phyloP scores from a whole-genome alignment of 768 basidiomycete genomes.

The Sistotremastrum suecicum region DNA sequence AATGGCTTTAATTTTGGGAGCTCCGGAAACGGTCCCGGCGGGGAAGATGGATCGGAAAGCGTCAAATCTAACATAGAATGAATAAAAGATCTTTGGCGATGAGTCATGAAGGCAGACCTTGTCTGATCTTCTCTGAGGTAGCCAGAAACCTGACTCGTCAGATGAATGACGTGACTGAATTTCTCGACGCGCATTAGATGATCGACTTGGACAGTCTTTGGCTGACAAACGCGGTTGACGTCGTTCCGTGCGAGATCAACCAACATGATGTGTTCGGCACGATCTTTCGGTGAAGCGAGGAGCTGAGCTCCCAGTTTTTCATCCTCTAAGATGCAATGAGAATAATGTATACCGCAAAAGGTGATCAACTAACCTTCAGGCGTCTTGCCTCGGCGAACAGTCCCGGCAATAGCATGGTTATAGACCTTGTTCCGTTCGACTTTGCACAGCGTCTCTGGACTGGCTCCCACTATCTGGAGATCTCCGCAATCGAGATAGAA shows the following conservation, averaged over 20 bases:
- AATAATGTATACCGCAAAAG: slow-evolving; percentile 1
- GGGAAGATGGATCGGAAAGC: slow-evolving; percentile 99
- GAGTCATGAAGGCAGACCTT: slow-evolving; percentile 33
- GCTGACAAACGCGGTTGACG: slow-evolving; percentile 93
- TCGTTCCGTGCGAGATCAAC: slow-evolving; percentile 97
- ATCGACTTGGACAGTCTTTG: slow-evolving; percentile 92
- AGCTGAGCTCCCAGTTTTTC: slow-evolving; percentile 59
- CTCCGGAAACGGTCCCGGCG: slow-evolving; percentile 95
- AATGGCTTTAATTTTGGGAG: slow-evolving; percentile 97
- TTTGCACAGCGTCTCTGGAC: slow-evolving; percentile 95
- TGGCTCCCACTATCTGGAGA: slow-evolving; percentile 92
- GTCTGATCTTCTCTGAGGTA: slow-evolving; percentile 66
- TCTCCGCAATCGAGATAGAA: slow-evolving; percentile 94
- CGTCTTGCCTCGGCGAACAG: slow-evolving; percentile 75
- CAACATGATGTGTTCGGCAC: slow-evolving; percentile 98
- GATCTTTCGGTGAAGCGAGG: slow-evolving; percentile 79
- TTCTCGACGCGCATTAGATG: slow-evolving; percentile 86
- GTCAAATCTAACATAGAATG: slow-evolving; percentile 53
- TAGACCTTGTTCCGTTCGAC: slow-evolving; percentile 84
- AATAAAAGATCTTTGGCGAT: background rate
- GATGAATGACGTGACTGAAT: slow-evolving; percentile 95
- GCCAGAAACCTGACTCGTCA: slow-evolving; percentile 93
- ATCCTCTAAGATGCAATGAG: slow-evolving; percentile 52
- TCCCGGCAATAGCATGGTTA: slow-evolving; percentile 98
- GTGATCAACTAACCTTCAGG: slow-evolving; percentile 44